Base-by-base conservation (phyloP, 441 rosid genomes). In the Iberis amara region DNA sequence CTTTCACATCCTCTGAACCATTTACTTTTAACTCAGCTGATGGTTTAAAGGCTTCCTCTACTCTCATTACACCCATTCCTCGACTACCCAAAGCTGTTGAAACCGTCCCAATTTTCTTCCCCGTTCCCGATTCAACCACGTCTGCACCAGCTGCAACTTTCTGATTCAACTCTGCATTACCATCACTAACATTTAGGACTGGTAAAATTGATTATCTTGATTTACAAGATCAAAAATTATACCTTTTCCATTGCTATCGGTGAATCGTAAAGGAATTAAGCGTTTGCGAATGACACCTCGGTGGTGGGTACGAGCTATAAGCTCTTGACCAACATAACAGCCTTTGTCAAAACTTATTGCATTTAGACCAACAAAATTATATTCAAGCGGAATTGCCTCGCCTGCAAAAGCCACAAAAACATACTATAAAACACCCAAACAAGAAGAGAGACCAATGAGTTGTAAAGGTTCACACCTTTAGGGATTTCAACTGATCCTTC, bases 261-360 rank as follows among this genome's bases (percentile, higher is more conserved):
- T 38, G 71, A 92, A 89, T 49, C 51, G 72, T 39, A 92, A 55
- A 14, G 97, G 96, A 59, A 89, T 70, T 65, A 88, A 55, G 2
- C 97, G 92, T 64, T 89, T 92, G 26, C 92, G 85, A 51, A 89
- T 81, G 30, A 84, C 85, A 11, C 99, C 96, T 39, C 92, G 65
- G 44, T 86, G 96, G 54, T 89, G 97, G 0, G 97, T 92, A 38
- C 97, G 91, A 45, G 99, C 96, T 41, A 92, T 70, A 46, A 92
- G 83, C 73, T 92, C 98, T 74, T 92, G 97, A 30, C 98, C 97
- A 14, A 89, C 92, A 13, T 86, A 92, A 66, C 99, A 92, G 28
- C 99, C 97, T 73, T 89, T 89, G 55, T 86, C 88, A 64, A 92
- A 92, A 68, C 89, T 92, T 69, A 92, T 84, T 0, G 94, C 97